Evolutionary conservation across 306 rosid species (phyloP), one percentile per base, ranked within the genome.

Genomic region (Rubus idaeus): DNA sequence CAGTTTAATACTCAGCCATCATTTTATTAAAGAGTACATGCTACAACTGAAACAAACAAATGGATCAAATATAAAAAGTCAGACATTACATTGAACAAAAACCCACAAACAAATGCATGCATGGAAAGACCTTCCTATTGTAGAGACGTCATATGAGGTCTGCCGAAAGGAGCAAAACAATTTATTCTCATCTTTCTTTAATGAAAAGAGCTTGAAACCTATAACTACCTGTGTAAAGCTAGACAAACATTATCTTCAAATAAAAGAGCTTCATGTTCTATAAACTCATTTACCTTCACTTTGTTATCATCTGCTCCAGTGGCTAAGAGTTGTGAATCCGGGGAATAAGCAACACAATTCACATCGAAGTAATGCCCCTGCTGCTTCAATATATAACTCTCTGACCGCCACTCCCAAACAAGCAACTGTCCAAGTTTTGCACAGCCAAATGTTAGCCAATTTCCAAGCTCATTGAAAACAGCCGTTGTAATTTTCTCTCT

Each of bases 281-380:
- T 21, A 57, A 68, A 68, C 39, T 37, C 37, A 26, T 58, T 21
- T 83, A 94, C 99, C 97, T 92, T 95, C 80, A 95, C 93, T 95
- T 95, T 95, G 81, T 95, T 95, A 88, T 95, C 99, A 88, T 95
- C 99, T 1, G 97, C 97, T 71, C 99, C 99, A 4, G 97, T 95
- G 42, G 99, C 97, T 78, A 95, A 85, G 1, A 90, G 88, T 80
- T 90, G 98, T 0, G 98, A 84, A 76, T 94, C 98, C 3, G 85
- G 87, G 0, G 98, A 91, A 82, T 94, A 94, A 0, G 98, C 95
- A 37, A 94, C 78, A 58, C 92, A 88, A 73, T 94, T 94, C 14
- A 92, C 97, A 83, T 94, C 98, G 78, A 92, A 95, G 77, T 86
- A 95, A 79, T 95, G 99, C n/a, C 99, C 99, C 84, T 92, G 99